Evolutionary conservation across 257 asterid species (phyloP).

Genomic region (Verbascum thapsus): DNA sequence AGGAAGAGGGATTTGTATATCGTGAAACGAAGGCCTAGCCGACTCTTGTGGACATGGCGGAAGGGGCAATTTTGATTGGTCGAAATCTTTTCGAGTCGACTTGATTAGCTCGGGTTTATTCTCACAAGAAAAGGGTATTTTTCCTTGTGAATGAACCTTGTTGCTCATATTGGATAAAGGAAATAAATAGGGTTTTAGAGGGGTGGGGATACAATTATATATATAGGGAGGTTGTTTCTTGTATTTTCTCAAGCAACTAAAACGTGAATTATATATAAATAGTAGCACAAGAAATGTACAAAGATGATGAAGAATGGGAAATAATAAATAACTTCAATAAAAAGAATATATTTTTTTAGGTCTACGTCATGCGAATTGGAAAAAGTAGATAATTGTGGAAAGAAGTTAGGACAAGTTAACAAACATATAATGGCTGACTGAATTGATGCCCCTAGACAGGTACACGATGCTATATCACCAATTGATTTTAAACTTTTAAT

Average conservation of each 20-base stretch:
- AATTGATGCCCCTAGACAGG: conserved; percentile 27
- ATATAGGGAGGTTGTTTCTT: conserved; percentile 32
- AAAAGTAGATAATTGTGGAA: conserved; percentile 36
- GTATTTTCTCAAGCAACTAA: conserved; percentile 46
- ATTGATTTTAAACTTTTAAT: too few species aligned
- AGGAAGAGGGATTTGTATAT: conserved; percentile 42
- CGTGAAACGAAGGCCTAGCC: conserved; percentile 28
- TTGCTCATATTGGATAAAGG: conserved; percentile 37
- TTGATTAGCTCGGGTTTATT: conserved; percentile 62
- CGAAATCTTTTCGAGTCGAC: conserved; percentile 18
- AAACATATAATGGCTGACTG: conserved; percentile 40
- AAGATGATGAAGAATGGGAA: conserved; percentile 31
- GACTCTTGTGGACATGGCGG: conserved; percentile 18
- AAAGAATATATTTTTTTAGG: neutral
- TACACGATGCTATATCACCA: too few species aligned
- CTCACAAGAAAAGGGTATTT: conserved; percentile 73
- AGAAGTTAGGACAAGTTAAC: conserved; percentile 41
- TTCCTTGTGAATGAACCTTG: conserved; percentile 58
- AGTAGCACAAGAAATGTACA: conserved; percentile 18
- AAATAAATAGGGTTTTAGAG: neutral
- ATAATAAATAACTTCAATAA: too few species aligned
- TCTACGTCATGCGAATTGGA: conserved; percentile 29
- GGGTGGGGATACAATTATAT: neutral
- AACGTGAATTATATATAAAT: conserved; percentile 42
- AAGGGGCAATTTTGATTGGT: conserved; percentile 8